Conservation (phyloP, 257 asterid genomes). For the Buddleja alternifolia region DNA sequence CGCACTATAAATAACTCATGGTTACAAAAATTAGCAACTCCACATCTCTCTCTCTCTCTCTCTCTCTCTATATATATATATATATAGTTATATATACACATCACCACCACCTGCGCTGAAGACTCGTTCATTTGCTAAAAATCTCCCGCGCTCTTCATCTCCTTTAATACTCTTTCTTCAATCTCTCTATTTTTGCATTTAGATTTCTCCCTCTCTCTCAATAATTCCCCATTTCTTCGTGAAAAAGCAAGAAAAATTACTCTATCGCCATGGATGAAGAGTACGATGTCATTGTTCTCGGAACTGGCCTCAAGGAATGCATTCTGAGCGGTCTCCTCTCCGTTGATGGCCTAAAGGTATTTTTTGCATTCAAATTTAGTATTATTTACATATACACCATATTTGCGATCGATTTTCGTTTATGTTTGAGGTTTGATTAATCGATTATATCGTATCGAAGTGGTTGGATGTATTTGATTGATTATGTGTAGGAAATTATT, state of each 20-base stretch:
- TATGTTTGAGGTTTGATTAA: not conserved
- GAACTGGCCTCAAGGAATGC: slow-evolving; percentile 97
- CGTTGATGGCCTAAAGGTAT: slow-evolving; percentile 84
- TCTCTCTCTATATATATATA: no score
- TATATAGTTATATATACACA: not conserved
- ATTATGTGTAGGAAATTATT: not conserved
- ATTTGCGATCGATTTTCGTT: not conserved
- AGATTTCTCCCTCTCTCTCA: no score
- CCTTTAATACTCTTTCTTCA: slow-evolving; percentile 22
- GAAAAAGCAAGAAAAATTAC: not conserved
- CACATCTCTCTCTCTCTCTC: no score
- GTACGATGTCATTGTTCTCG: slow-evolving; percentile 91
- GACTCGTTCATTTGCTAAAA: slow-evolving; percentile 43
- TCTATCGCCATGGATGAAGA: slow-evolving; percentile 77
- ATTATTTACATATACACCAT: not conserved
- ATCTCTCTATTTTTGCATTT: not conserved
- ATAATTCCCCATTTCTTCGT: no score
- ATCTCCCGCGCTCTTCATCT: slow-evolving; percentile 38
- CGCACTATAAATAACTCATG: not conserved
- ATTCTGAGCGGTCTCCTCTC: slow-evolving; percentile 94
- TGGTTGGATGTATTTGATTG: not conserved
- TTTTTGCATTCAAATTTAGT: no score
- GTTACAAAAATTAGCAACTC: slow-evolving; percentile 18
- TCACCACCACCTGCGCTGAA: slow-evolving; percentile 33
- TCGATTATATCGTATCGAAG: not conserved